A percentile compares a stretch with the other conserved stretches of the same genome.
Conservation (phyloP, 768 basidiomycete species). For the Leucocoprinus leucothites region DNA sequence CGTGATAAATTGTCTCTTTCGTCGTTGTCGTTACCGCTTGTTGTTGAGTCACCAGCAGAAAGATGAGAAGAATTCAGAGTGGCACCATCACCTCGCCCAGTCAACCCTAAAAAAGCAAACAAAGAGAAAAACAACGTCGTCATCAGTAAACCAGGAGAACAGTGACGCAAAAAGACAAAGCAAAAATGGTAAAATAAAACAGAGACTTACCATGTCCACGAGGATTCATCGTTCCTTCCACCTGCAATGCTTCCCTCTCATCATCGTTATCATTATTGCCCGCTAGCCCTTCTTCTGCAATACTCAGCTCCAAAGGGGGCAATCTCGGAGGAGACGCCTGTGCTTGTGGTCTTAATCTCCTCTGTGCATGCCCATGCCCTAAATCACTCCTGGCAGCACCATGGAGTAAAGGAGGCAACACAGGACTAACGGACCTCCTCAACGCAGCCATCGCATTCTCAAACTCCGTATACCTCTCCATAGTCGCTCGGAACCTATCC, state of each 20-base stretch:
- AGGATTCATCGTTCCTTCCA: neutral
- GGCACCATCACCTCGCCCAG: no score
- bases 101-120: no score
- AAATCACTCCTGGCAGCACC: no score
- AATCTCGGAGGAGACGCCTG: slow-evolving; percentile 9
- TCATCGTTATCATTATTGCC: neutral
- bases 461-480: slow-evolving; percentile 11
- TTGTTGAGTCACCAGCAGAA: no score
- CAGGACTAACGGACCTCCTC: slow-evolving; percentile 5
- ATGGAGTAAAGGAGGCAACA: no score
- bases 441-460: slow-evolving; percentile 9
- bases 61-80: no score
- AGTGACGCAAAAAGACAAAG: neutral
- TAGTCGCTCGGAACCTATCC: slow-evolving; percentile 6
- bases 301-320: slow-evolving; percentile 10
- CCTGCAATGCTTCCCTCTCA: neutral
- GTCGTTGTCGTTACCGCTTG: no score
- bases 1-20: no score
- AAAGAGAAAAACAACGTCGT: no score
- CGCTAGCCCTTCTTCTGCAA: neutral
- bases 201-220: neutral
- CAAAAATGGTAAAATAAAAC: no score
- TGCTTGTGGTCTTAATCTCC: neutral
- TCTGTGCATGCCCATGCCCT: no score
- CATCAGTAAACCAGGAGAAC: no score